Evolutionary conservation across 2,329 filamentous ascomycete species (phyloP).

Genomic region (Colletotrichum zoysiae): DNA sequence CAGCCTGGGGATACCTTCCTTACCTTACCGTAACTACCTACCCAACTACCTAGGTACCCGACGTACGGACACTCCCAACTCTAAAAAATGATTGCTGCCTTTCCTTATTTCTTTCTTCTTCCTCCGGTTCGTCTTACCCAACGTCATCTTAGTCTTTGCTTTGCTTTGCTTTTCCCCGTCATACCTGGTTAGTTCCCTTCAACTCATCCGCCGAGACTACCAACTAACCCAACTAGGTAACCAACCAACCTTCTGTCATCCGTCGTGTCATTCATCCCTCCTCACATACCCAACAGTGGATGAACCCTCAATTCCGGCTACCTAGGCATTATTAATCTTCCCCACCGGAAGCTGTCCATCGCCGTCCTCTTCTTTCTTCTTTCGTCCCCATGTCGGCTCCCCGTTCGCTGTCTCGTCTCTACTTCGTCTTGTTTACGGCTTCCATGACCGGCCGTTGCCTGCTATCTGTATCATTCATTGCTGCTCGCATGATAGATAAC

Average conservation of each 20-base stretch:
- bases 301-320: background rate
- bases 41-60: no score
- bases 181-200: no score
- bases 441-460: conserved; percentile 14
- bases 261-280: conserved; percentile 2
- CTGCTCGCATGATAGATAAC: conserved; percentile 11
- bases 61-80: background rate
- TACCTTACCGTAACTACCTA: no score
- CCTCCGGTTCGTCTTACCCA: background rate
- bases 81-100: background rate
- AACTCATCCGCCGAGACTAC: no score
- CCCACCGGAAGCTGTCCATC: background rate
- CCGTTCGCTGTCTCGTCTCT: conserved; percentile 20
- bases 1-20: background rate
- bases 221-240: background rate
- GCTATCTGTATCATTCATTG: conserved; percentile 25
- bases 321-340: background rate
- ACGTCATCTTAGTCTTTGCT: background rate
- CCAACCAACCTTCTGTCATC: conserved; percentile 4
- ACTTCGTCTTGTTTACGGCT: conserved; percentile 35
- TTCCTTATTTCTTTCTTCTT: background rate
- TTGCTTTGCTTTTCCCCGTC: background rate
- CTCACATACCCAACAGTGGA: background rate
- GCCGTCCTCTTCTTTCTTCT: conserved; percentile 20
- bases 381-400: conserved; percentile 31